Percentiles rank a stretch among this genome's conserved stretches.
Conservation (phyloP, 352 stramenopile genomes). For the Blastocystis sp. region DNA sequence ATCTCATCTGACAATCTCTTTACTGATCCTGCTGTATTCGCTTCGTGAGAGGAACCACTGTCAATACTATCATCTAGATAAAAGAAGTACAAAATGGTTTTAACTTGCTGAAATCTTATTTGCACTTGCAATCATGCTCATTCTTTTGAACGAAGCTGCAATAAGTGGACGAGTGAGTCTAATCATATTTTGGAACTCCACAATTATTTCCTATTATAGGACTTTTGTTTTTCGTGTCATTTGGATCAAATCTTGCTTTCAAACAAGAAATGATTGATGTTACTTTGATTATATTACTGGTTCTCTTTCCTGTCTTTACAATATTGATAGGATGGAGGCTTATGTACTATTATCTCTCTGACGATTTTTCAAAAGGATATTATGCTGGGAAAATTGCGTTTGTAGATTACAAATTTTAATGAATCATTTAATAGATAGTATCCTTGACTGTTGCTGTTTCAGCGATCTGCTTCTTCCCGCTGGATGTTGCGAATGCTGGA, state of each 20-base stretch:
- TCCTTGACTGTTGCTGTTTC: constrained; percentile 19
- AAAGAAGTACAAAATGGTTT: too few species aligned
- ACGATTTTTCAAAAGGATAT: constrained; percentile 43
- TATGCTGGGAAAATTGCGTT: constrained; percentile 36
- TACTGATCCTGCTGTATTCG: too few species aligned
- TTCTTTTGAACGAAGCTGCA: neutral
- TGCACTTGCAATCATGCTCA: neutral
- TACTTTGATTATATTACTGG: constrained; percentile 46
- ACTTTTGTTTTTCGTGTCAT: neutral
- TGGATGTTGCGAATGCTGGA: constrained; percentile 56
- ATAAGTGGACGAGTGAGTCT: neutral
- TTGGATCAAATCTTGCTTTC: neutral
- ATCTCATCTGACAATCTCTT: neutral
- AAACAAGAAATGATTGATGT: constrained; percentile 37
- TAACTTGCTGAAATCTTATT: neutral
- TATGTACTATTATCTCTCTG: constrained; percentile 41
- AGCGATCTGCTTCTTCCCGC: constrained; percentile 58
- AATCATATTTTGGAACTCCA: neutral
- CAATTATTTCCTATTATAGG: neutral
- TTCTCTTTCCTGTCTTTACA: constrained; percentile 49
- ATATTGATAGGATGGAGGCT: constrained; percentile 53
- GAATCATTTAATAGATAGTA: neutral
- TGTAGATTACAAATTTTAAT: neutral
- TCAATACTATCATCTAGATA: too few species aligned
- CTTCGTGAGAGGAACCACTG: too few species aligned